Conservation (phyloP, 2,329 filamentous ascomycete species). For the Falciphora oryzae region DNA sequence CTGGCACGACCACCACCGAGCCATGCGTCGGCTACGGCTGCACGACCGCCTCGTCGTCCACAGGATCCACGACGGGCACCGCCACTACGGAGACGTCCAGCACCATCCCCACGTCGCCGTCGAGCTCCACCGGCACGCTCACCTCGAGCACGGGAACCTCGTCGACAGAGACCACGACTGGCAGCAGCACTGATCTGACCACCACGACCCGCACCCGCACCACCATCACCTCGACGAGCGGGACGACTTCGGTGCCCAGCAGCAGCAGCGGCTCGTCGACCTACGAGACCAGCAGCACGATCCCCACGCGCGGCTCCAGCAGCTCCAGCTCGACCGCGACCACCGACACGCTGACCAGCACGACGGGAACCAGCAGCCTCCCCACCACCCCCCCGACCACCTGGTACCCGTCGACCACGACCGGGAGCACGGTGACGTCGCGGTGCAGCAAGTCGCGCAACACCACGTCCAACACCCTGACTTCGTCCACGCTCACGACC, state of each 20-base stretch:
- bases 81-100: background rate
- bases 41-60: background rate
- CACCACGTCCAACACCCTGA: no score
- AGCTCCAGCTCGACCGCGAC: background rate
- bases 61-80: conserved; percentile 4
- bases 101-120: background rate
- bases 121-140: background rate
- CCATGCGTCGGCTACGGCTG: background rate
- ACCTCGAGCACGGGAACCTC: conserved; percentile 2
- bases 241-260: conserved; percentile 2
- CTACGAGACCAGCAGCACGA: conserved; percentile 2
- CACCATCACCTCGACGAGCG: background rate
- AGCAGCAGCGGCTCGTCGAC: conserved; percentile 4
- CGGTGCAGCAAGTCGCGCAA: background rate
- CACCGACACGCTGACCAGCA: background rate
- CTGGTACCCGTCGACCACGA: background rate
- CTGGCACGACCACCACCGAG: background rate
- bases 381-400: background rate
- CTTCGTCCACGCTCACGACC: background rate
- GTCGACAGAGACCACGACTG: background rate
- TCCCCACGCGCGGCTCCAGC: conserved; percentile 1
- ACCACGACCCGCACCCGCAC: background rate
- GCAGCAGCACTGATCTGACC: background rate
- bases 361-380: background rate
- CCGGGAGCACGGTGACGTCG: background rate